Evolutionary conservation across 2,329 filamentous ascomycete species (phyloP), one percentile per base, ranked within the genome.

Genomic region (Aspergillus sojae): DNA sequence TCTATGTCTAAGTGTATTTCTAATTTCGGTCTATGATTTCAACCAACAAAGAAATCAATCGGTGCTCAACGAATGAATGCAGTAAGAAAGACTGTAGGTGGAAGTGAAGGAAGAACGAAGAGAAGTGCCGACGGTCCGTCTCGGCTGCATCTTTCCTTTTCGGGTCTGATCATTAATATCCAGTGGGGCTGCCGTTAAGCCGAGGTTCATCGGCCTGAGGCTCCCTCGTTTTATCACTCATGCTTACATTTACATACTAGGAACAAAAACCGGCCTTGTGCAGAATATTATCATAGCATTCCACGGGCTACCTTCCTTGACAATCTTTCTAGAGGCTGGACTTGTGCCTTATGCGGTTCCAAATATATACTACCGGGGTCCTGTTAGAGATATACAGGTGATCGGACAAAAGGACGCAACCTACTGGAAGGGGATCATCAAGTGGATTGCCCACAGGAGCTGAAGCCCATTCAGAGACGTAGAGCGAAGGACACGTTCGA

Each of bases 11-110:
- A 41, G 39, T 43, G 16, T 62, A 21, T 52, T 23, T 32, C 43
- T 62, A 26, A 55, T 50, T 58, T n/a, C 12, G 21, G 21, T 59
- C 28, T 62, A 55, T 41, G 9, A n/a, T 21, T 5, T 32, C n/a
- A 34, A 52, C 48, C 16, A 21, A 52, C 3, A 52, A 34, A 28
- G 5, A 14, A 28, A 48, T 12, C 21, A 46, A 46, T 11, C 11
- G 21, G 21, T 46, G 11, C 43, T 11, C 43, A 46, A 23, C 5
- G 5, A 48, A 48, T 28, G 23, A 28, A 48, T 11, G 21, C 12
- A 48, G 45, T 23, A 46, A 14, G 21, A 46, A 21, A 21, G 10
- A 19, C 45, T 14, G 21, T 23, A 6, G 21, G 9, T 21, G 19
- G 45, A 26, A 45, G 11, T 16, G 45, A 16, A 48, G 45, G 39